Base-by-base conservation (phyloP, 305 asterid species). In the Rubia occidens region DNA sequence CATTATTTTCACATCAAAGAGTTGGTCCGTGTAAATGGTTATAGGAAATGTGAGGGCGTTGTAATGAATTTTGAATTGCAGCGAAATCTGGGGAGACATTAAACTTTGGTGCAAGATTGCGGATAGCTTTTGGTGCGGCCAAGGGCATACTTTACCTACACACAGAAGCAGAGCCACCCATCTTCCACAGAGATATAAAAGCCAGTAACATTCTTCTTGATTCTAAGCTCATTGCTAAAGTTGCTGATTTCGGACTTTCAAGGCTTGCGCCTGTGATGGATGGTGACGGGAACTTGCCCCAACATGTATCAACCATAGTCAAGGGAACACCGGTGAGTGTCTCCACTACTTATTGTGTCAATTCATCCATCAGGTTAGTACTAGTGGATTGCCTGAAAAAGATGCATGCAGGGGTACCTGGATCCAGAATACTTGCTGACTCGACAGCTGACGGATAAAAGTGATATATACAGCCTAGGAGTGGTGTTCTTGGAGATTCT, bases 401-500 rank as follows among this genome's bases (percentile, higher is more conserved):
- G 18, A 15, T n/a, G 56, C 17, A 49, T 49, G 6, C 87, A 91
- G 96, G 98, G 98, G n/a, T 89, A 88, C 71, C 87, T 91, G 32
- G 98, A 91, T 80, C 98, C 98, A 15, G 98, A 91, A 47, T 91
- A 91, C 74, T 83, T 86, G 82, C 75, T 83, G 84, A 89, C 95
- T 10, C 84, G 78, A 75, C 80, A 89, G 82, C 71, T 91, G 76
- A 87, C 96, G 6, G 95, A 86, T 78, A 91, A 87, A 74, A 91
- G 98, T 69, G 98, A 91, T 17, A 95, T 91, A 59, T 91, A 91
- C 70, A 91, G 98, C 83, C 85, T 91, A 26, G 98, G 98, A 11
- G 84, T 91, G 49, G 98, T 91, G 47, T 85, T 88, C 78, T 76
- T 91, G 74, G 95, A 91, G 85, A 86, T 89, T 71, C 76, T 91